Evolutionary conservation across 202 grass and related monocot species (phyloP).

Genomic region (Carex arenaria): DNA sequence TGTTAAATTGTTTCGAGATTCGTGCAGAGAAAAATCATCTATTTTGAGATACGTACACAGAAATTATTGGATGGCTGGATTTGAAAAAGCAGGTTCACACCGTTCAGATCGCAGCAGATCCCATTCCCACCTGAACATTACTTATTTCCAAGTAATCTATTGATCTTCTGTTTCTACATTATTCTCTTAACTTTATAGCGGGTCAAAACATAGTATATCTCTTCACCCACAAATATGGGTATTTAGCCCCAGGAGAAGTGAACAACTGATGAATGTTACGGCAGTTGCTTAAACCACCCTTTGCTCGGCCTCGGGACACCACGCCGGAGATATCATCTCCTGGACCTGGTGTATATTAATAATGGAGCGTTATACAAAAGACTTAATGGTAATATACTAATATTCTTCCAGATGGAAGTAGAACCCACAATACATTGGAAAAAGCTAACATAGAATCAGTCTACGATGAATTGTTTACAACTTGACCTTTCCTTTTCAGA

Average conservation of each 20-base stretch:
- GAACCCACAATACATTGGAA: not conserved
- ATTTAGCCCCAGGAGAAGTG: not conserved
- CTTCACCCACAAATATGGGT: not conserved
- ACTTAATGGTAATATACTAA: not conserved
- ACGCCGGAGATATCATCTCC: not conserved
- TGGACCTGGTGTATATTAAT: not conserved
- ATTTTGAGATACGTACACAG: too few relatives aligned
- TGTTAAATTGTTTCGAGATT: too few relatives aligned
- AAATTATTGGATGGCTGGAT: too few relatives aligned
- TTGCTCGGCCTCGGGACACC: too few relatives aligned
- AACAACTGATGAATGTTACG: not conserved
- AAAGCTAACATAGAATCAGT: not conserved
- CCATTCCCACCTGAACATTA: too few relatives aligned
- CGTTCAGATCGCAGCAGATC: too few relatives aligned
- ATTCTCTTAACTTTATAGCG: not conserved
- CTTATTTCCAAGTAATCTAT: not conserved
- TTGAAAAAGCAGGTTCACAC: too few relatives aligned
- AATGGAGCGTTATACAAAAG: not conserved
- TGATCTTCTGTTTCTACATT: not conserved
- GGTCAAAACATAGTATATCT: not conserved
- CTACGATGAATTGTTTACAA: not conserved
- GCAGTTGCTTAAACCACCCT: not conserved
- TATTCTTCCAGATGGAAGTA: too few relatives aligned
- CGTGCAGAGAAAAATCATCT: too few relatives aligned
- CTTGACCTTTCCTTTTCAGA: not conserved